Evolutionary conservation across 352 stramenopile genomes (phyloP), one percentile per base, ranked within the genome.

Genomic region (Phytophthora pluvialis): DNA sequence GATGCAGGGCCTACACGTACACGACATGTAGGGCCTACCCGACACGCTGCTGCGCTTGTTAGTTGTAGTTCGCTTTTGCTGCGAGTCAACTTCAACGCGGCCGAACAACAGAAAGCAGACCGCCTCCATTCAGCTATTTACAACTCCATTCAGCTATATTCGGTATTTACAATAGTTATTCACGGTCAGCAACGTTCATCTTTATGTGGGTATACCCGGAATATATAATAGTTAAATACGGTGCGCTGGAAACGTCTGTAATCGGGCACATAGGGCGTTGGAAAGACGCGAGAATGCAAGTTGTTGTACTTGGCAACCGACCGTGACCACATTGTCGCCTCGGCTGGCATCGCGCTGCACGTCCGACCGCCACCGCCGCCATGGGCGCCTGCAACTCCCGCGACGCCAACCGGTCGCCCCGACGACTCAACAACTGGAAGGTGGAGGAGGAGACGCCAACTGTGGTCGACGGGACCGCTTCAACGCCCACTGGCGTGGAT

Each of bases 351-450:
- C 13, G 33, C 29, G 5, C 50, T 45, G 11, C 33, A 52, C 16
- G 21, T 25, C 15, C 5, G 21, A 26, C 25, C 18, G n/a, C 6
- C 12, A 40, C 18, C 12, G 16, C 3, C 39, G 42, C 13, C 10
- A 92, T 92, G 83, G 83, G 81, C 8, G 74, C 55, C 5, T 89
- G 80, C 36, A 67, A 68, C 7, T 92, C 83, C 31, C 62, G 67
- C 29, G 60, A 73, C 16, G 43, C 35, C 13, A 69, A 60, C n/a
- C 45, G 43, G 26, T 57, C 46, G 2, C 35, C 53, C 16, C 67
- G 71, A 13, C 64, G 74, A 29, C 66, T 86, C 1, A 70, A 69
- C 28, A 72, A 74, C 4, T 90, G 81, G 83, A 79, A 84, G 33
- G 79, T 77, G 39, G 69, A 80, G 1, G 65, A 81, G 10, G 62